A percentile compares a stretch with the other conserved stretches of the same genome.
Evolutionary conservation across 176 grass and related monocot genomes (phyloP).

Genomic region (Tillandsia leiboldiana): DNA sequence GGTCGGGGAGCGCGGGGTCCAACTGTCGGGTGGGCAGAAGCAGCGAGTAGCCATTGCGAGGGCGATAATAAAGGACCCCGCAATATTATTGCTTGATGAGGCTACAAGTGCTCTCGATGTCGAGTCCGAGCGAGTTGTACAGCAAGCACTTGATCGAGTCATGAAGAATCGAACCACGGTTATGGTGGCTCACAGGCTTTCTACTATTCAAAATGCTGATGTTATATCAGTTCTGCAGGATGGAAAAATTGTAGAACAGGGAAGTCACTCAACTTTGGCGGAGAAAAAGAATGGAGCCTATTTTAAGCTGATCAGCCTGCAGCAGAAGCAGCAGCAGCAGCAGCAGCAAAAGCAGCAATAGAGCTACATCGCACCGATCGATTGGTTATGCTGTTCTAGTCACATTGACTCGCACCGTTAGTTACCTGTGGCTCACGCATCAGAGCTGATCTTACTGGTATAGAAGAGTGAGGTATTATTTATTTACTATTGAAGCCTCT

Average conservation of each 20-base stretch:
- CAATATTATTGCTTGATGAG: conserved; percentile 81
- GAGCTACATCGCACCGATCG: no score
- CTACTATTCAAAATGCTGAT: conserved; percentile 80
- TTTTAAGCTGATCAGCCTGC: conserved; percentile 75
- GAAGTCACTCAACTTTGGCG: conserved; percentile 46
- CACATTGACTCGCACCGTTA: neutral
- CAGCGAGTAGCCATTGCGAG: conserved; percentile 96
- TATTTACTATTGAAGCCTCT: neutral
- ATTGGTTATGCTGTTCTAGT: neutral
- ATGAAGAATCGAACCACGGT: conserved; percentile 92
- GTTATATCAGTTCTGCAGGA: conserved; percentile 88
- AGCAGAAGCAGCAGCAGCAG: conserved; percentile 52
- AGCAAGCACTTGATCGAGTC: conserved; percentile 68
- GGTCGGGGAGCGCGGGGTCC: conserved; percentile 87
- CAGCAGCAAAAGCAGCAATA: conserved; percentile 22
- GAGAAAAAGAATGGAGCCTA: conserved; percentile 72
- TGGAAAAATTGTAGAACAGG: conserved; percentile 85
- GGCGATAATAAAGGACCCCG: conserved; percentile 71
- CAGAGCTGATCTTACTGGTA: neutral
- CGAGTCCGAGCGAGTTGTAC: conserved; percentile 84
- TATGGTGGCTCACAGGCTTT: conserved; percentile 84
- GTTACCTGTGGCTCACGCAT: neutral
- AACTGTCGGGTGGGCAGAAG: conserved; percentile 84
- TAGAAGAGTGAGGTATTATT: neutral
- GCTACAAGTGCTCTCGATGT: conserved; percentile 88